These are phyloP conservation scores for Inonotus hispidus DNA, from an alignment of 1,284 basidiomycete genomes.

Conservation along the genomic window DNA sequence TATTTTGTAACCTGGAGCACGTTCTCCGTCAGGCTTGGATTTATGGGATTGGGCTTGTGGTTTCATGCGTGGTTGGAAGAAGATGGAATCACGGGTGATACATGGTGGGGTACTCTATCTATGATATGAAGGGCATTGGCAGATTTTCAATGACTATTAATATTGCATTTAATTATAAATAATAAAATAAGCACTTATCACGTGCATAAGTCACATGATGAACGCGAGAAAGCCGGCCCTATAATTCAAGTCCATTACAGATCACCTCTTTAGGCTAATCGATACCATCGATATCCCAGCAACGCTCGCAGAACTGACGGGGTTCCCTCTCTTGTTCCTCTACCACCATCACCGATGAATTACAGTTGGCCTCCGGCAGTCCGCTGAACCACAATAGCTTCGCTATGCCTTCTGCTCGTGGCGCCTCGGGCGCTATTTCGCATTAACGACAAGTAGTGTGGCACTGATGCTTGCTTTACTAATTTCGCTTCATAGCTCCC, in stretches of 20 bases:
- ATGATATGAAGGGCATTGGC: no score
- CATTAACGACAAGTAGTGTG: not conserved
- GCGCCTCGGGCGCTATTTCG: not conserved
- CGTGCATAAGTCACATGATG: not conserved
- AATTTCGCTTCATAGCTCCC: not conserved
- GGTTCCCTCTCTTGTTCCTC: conserved; percentile 3
- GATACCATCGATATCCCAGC: not conserved
- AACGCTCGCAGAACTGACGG: not conserved
- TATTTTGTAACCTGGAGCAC: not conserved
- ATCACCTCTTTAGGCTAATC: not conserved
- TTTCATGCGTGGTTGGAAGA: no score
- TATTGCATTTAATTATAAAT: no score
- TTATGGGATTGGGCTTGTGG: no score
- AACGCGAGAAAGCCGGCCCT: conserved; percentile 3
- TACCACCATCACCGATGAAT: conserved; percentile 3
- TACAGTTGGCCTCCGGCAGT: not conserved
- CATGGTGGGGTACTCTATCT: no score
- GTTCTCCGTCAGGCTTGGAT: not conserved
- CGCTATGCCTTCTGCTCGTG: not conserved
- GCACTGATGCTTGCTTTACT: not conserved
- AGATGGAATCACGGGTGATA: no score
- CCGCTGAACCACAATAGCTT: not conserved
- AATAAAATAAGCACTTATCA: no score
- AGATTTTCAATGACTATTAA: no score
- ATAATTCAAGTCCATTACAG: no score